Conservation (phyloP, 257 asterid genomes). For the Apocynum venetum region DNA sequence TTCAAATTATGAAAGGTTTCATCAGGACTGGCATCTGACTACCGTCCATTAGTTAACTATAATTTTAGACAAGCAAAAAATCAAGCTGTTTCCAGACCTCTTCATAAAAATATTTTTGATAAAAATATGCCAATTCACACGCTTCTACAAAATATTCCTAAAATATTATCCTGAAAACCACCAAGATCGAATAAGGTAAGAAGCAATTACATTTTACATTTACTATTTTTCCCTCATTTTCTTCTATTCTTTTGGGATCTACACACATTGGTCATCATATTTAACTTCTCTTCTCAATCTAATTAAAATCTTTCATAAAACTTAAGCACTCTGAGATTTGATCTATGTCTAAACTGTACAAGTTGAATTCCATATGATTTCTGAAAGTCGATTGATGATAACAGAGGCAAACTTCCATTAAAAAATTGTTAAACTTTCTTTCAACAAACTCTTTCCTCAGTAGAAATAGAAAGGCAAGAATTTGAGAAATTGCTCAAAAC, state of each 20-base stretch:
- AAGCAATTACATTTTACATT: background rate
- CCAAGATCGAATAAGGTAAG: background rate
- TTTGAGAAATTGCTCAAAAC: background rate
- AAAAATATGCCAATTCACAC: background rate
- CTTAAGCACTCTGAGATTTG: background rate
- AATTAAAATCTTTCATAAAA: background rate
- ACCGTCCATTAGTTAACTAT: background rate
- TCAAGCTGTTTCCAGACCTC: background rate
- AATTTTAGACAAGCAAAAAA: background rate
- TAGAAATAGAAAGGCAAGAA: background rate
- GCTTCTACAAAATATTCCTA: background rate
- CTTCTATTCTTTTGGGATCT: background rate
- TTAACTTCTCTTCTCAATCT: background rate
- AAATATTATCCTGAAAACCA: background rate
- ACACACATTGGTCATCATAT: background rate
- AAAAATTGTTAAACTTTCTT: background rate
- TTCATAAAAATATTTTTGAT: background rate
- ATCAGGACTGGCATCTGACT: background rate
- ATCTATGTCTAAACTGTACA: background rate
- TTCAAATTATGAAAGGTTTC: background rate
- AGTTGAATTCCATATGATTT: background rate
- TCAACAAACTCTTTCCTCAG: background rate
- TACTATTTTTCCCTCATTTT: background rate
- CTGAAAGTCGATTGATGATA: background rate
- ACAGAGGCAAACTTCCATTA: background rate